Evolutionary conservation across 1,284 basidiomycete genomes (phyloP), one percentile per base, ranked within the genome.

Genomic region (Pisolithus thermaeus): DNA sequence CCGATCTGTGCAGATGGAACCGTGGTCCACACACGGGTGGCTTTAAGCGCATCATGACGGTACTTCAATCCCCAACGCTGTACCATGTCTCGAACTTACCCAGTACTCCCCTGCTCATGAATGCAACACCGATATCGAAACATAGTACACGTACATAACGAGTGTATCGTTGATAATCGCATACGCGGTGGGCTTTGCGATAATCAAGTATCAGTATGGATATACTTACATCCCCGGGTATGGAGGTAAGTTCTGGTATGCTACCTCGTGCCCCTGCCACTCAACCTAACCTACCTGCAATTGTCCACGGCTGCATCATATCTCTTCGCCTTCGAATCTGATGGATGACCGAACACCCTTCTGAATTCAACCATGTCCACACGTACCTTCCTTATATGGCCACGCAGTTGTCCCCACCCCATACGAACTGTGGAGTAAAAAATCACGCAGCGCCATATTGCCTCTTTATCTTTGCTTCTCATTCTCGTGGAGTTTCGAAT

Each of bases 31-130:
- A 81, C 53, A 76, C 81, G 25, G 86, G 85, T 18, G 75, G 84
- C 2, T 90, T 90, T 71, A 90, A 88, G 66, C 79, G 87, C 22
- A 63, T 89, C 59, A 90, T 90, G 87, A 90, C 84, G 16, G 86
- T 88, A 52, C 58, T 81, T 70, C 47, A n/a, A 28, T 20, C 3
- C 38, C 7, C 25, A 16, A 8, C 5, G 2, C 20, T 3, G 25
- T 22, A 7, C n/a, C 18, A 11, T 16, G n/a, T 18, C 18, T 42
- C 37, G 53, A n/a, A 14, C 14, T 12, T 20, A 20, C 2, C 22
- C 12, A 22, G 11, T 11, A 30, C 28, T 30, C 2, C 18, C 11
- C 28, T 30, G 28, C 28, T 30, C 28, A 8, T 30, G 28, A 1
- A 20, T 20, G 18, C 18, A 20, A 20, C 18, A 20, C 39, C 11